phyloP scores from a whole-genome alignment of 2,329 filamentous ascomycete genomes.

The Clarireedia hainanense region DNA sequence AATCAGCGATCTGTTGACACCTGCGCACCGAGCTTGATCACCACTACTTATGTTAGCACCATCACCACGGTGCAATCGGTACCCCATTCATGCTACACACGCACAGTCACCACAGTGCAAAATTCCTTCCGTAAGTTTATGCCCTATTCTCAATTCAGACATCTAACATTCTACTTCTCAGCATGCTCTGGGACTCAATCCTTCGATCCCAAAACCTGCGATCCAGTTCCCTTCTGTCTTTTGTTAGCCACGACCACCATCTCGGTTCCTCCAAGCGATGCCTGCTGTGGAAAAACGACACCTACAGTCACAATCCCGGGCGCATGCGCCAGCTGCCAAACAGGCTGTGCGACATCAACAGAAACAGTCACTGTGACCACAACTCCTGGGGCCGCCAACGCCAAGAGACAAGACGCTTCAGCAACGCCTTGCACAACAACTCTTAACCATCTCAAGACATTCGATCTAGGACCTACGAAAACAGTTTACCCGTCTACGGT shows the following conservation, averaged over 20 bases:
- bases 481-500: neutral
- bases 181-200: slow-evolving; percentile 5
- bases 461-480: neutral
- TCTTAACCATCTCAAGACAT: neutral
- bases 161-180: neutral
- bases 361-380: slow-evolving; percentile 9
- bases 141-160: neutral
- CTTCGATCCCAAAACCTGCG: neutral
- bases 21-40: slow-evolving; percentile 10
- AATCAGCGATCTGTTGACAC: neutral
- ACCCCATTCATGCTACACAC: slow-evolving; percentile 24
- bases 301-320: slow-evolving; percentile 22
- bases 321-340: slow-evolving; percentile 23
- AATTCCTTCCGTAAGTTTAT: slow-evolving; percentile 1
- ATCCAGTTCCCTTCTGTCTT: slow-evolving; percentile 11
- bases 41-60: slow-evolving; percentile 13
- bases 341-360: slow-evolving; percentile 19
- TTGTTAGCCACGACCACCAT: slow-evolving; percentile 25
- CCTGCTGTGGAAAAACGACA: slow-evolving; percentile 33
- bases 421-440: slow-evolving; percentile 1
- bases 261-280: slow-evolving; percentile 31
- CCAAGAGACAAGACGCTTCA: neutral
- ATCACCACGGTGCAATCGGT: slow-evolving; percentile 12
- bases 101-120: slow-evolving; percentile 17
- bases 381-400: neutral